Percentiles rank a stretch among this genome's conserved stretches.
These are phyloP conservation scores for Eutypella sp. DNA, from an alignment of 2,329 filamentous ascomycete genomes.

Conservation along the genomic window DNA sequence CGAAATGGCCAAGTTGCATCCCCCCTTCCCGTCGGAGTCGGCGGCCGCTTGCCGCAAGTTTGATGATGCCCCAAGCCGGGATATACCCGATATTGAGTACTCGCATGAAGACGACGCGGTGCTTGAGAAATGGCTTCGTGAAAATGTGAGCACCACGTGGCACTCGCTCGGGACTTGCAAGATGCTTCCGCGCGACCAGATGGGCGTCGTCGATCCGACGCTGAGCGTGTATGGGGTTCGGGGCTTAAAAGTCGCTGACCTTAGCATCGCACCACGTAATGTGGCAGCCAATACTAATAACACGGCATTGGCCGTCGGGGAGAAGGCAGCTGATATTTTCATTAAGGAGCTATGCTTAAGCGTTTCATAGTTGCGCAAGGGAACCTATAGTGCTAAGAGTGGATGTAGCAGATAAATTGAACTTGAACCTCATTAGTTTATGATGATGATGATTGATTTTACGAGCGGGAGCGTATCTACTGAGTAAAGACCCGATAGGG, in stretches of 20 bases:
- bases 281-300: slow-evolving; percentile 40
- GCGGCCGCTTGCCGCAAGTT: slow-evolving; percentile 30
- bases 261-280: slow-evolving; percentile 33
- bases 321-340: slow-evolving; percentile 20
- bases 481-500: no score
- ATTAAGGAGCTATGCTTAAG: slow-evolving; percentile 7
- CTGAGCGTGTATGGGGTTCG: slow-evolving; percentile 39
- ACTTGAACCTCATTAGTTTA: no score
- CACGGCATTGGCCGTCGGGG: slow-evolving; percentile 39
- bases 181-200: slow-evolving; percentile 36
- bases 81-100: slow-evolving; percentile 39
- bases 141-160: slow-evolving; percentile 36
- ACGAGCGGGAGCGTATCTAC: no score
- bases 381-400: no score
- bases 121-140: slow-evolving; percentile 38
- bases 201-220: slow-evolving; percentile 37
- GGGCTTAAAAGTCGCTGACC: slow-evolving; percentile 18
- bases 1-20: slow-evolving; percentile 37
- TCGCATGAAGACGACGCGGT: slow-evolving; percentile 41
- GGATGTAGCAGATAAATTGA: no score
- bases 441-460: no score
- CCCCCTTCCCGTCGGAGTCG: slow-evolving; percentile 36
- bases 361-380: no score
- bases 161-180: slow-evolving; percentile 41
- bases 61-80: slow-evolving; percentile 15